Evolutionary conservation across 331 rosid species (phyloP), one percentile per base, ranked within the genome.

Genomic region (Arachis monticola): DNA sequence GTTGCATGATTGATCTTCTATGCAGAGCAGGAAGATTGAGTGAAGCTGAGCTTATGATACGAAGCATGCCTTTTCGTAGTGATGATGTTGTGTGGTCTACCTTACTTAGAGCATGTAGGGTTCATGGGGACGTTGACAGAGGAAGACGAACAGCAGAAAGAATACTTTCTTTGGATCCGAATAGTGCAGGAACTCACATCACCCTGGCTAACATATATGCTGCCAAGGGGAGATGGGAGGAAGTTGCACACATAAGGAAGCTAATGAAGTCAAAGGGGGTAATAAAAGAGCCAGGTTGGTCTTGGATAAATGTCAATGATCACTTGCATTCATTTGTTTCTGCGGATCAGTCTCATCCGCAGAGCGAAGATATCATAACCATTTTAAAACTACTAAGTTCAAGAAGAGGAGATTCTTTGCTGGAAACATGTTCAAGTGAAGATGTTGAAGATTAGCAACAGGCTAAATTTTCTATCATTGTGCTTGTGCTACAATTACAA

Each of bases 21-120:
- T 92, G 96, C 75, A 91, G 96, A 72, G 92, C 88, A 80, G 93
- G 96, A 66, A 81, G 71, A 47, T 83, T 88, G 70, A 77, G 69
- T 60, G 92, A 88, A 59, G 93, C 90, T 74, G 93, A 86, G 79
- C 22, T 12, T 45, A 80, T 92, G 85, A 86, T 89, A 69, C 87
- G 50, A 82, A 70, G 60, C 67, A 89, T 88, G 88, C 86, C 93
- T 27, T 73, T 80, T 67, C 73, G 70, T 66, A 69, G 10, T 59
- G 96, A 92, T 64, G 96, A 91, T 53, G 88, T 89, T 72, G 91
- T 89, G 27, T 89, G 96, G 96, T 92, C 93, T 83, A 83, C 88
- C 77, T 81, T 92, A 77, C 93, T 92, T 41, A 85, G 96, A 81
- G 93, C 97, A 13, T 83, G 97, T 81, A 73, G 82, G 67, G 81